Conservation (phyloP, 352 stramenopile genomes). For the Globisporangium cederbergense region DNA sequence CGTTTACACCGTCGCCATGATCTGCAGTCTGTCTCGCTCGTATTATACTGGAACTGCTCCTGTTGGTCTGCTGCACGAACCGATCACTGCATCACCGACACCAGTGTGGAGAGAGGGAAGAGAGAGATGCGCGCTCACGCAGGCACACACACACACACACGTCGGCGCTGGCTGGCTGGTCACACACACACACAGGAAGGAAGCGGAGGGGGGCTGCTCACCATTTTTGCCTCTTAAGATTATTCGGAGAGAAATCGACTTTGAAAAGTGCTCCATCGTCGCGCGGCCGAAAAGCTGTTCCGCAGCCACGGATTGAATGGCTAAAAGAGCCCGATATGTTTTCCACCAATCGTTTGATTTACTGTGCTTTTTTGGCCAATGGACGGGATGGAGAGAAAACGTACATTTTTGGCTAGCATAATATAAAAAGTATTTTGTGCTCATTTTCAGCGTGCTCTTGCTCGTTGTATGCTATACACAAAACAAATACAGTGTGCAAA, state of each 20-base stretch:
- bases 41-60: neutral
- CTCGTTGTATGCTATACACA: no score
- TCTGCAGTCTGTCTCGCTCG: neutral
- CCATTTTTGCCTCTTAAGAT: slow-evolving; percentile 72
- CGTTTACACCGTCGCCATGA: neutral
- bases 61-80: neutral
- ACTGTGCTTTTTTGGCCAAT: neutral
- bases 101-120: neutral
- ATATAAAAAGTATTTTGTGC: no score
- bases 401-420: no score
- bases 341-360: slow-evolving; percentile 32
- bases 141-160: neutral
- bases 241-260: slow-evolving; percentile 74
- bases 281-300: slow-evolving; percentile 12
- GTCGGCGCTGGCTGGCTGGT: neutral
- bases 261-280: slow-evolving; percentile 50
- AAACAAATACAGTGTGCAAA: no score
- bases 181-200: neutral
- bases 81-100: neutral
- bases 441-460: no score
- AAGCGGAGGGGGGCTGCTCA: slow-evolving; percentile 23
- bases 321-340: slow-evolving; percentile 33
- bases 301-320: slow-evolving; percentile 46
- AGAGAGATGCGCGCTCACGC: neutral
- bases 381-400: neutral